Conservation (phyloP, 2,329 filamentous ascomycete species). For the Colletotrichum lentis region DNA sequence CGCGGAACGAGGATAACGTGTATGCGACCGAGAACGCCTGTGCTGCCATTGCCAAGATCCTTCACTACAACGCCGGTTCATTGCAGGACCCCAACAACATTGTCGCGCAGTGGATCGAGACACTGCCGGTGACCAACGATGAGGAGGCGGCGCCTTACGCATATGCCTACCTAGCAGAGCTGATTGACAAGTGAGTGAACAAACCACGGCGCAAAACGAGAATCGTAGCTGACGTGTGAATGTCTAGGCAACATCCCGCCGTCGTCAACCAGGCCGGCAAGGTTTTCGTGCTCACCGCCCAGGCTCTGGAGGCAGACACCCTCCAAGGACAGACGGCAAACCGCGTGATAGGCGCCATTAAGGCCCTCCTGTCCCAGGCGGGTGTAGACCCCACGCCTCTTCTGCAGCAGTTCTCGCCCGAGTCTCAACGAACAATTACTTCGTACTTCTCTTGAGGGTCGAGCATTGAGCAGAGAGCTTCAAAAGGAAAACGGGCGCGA, state of each 20-base stretch:
- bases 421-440: conserved; percentile 82
- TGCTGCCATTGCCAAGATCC: conserved; percentile 94
- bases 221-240: conserved; percentile 41
- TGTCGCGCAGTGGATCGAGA: conserved; percentile 86
- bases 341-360: conserved; percentile 79
- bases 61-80: conserved; percentile 85
- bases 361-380: conserved; percentile 76
- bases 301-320: conserved; percentile 90
- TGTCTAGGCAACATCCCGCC: conserved; percentile 79
- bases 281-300: conserved; percentile 83
- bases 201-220: conserved; percentile 50
- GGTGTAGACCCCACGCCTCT: conserved; percentile 79
- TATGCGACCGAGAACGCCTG: conserved; percentile 98
- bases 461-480: not conserved
- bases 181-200: conserved; percentile 95
- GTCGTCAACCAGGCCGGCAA: conserved; percentile 81
- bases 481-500: conserved; percentile 3
- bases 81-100: conserved; percentile 80
- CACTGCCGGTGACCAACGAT: conserved; percentile 90
- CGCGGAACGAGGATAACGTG: conserved; percentile 89
- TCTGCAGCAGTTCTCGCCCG: conserved; percentile 76
- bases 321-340: conserved; percentile 83
- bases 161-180: conserved; percentile 87
- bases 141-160: conserved; percentile 97
- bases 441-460: conserved; percentile 73